phyloP scores from a whole-genome alignment of 495 filamentous ascomycete species.

The Neurospora sp. region DNA sequence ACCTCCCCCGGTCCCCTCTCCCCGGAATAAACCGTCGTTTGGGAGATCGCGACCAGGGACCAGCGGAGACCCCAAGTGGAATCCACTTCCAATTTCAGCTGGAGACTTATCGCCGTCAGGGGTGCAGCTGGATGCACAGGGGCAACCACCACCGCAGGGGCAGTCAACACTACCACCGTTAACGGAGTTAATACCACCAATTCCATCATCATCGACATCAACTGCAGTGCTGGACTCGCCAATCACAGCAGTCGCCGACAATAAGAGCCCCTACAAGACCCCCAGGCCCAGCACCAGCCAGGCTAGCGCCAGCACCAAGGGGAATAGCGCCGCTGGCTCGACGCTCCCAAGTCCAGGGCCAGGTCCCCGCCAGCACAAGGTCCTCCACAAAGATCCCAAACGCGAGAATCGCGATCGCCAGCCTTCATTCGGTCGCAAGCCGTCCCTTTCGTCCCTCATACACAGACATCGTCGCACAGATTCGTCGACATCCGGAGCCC shows the following conservation, averaged over 20 bases:
- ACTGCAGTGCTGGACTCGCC: neutral
- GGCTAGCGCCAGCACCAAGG: neutral
- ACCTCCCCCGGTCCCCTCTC: neutral
- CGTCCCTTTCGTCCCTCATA: constrained; percentile 33
- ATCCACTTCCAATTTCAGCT: neutral
- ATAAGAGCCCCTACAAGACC: neutral
- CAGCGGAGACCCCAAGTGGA: constrained; percentile 11
- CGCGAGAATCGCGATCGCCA: constrained; percentile 27
- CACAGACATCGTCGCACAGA: constrained; percentile 23
- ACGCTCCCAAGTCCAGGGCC: neutral
- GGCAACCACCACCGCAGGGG: constrained; percentile 2
- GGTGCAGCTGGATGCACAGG: constrained; percentile 6
- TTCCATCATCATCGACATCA: constrained; percentile 1
- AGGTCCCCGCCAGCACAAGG: constrained; percentile 20
- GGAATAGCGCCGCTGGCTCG: neutral
- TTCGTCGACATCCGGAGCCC: constrained; percentile 21
- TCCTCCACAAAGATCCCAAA: constrained; percentile 18
- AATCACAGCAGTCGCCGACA: neutral
- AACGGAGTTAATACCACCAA: neutral
- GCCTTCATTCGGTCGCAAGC: constrained; percentile 33
- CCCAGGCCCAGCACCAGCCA: neutral
- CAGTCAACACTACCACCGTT: neutral
- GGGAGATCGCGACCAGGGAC: constrained; percentile 29
- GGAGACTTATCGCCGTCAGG: constrained; percentile 1
- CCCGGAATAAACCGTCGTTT: neutral